Base-by-base conservation (phyloP, 2,329 filamentous ascomycete species). In the Trichoderma sp. region DNA sequence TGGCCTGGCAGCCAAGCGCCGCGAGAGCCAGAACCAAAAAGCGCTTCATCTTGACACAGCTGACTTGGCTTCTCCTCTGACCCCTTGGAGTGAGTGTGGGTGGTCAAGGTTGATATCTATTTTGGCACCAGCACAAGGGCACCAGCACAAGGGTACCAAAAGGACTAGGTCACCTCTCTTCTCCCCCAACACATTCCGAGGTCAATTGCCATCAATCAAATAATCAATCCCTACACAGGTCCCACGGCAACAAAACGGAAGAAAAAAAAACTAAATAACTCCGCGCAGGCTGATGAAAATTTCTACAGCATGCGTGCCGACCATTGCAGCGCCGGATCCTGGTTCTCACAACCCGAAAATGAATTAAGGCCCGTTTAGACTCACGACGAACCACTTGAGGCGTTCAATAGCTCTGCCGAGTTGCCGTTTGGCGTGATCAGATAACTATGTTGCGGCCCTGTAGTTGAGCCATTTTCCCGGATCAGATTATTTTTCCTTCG, bases 1-100 rank as follows among this genome's bases (percentile, higher is more conserved):
- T 74, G 17, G 72, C 73, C 52, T 61, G 42, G 66, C 63, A 67
- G 66, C 50, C 61, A 32, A 64, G 69, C 42, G 35, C 45, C n/a
- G 53, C 54, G 19, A 66, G 52, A 29, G 53, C 64, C 29, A 66
- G 39, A 34, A 66, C 29, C 29, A 56, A 34, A 27, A 66, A 42
- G 32, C 53, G 42, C 54, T 35, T 58, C 64, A 66, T 64, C 27
- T 27, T 37, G 35, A 25, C 61, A 56, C 61, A 56, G 12, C 25
- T 34, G 13, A 22, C n/a, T 56, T 35, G 25, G 19, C 61, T 45
- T 35, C 48, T 35, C 25, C 48, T 39, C 29, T 39, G 27, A 19
- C 61, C 56, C 52, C 5, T 42, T n/a, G 25, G 1, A 9, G 52
- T 34, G 57, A 45, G 39, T 8, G 61, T 52, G 61, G 61, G 61